A percentile compares a stretch with the other conserved stretches of the same genome.
These are phyloP conservation scores for Amaranthus palmeri DNA, from an alignment of 148 eudicot genomes.

Conservation along the genomic window DNA sequence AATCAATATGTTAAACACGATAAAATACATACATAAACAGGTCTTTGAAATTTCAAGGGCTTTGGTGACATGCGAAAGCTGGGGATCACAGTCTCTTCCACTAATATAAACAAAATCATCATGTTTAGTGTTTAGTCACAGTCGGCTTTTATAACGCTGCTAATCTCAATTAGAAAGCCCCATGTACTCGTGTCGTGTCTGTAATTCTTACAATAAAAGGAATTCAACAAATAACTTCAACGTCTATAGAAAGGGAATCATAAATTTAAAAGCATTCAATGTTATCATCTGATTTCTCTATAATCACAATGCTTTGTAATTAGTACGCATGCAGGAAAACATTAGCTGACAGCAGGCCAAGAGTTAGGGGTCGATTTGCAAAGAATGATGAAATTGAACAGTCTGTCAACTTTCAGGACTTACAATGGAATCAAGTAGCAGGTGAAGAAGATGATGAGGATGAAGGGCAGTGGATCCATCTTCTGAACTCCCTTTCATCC, in stretches of 20 bases:
- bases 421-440: conserved; percentile 33
- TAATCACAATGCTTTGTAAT: background rate
- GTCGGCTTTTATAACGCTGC: background rate
- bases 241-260: background rate
- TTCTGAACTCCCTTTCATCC: conserved; percentile 43
- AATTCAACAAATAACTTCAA: conserved; percentile 5
- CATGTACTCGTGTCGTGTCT: background rate
- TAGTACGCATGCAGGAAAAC: conserved; percentile 95
- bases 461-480: conserved; percentile 52
- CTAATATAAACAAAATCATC: conserved; percentile 11
- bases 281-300: background rate
- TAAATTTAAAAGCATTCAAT: no score
- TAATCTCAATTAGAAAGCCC: background rate
- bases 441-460: conserved; percentile 46
- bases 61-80: conserved; percentile 9
- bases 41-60: conserved; percentile 1
- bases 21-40: conserved; percentile 1
- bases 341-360: conserved; percentile 83
- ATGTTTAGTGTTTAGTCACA: background rate
- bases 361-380: conserved; percentile 83
- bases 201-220: background rate
- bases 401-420: conserved; percentile 19
- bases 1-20: background rate
- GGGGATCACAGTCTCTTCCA: conserved; percentile 16
- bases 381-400: conserved; percentile 56